Evolutionary conservation across 1,284 basidiomycete genomes (phyloP), one percentile per base, ranked within the genome.

Genomic region (Melampsora americana): DNA sequence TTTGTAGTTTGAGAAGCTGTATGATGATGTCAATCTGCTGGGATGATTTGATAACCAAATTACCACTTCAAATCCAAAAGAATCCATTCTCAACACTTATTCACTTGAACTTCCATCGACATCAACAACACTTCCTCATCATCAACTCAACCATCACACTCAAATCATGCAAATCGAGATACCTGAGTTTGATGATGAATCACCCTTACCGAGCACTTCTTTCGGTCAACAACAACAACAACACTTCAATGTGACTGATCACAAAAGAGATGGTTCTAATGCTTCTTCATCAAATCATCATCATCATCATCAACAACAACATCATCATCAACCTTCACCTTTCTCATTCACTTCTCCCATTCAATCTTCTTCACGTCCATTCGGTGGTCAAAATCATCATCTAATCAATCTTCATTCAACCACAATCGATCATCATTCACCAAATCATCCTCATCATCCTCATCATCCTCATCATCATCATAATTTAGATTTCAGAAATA

Each of bases 81-180:
- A n/a, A n/a, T n/a, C n/a, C n/a, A n/a, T n/a, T n/a, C n/a, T n/a
- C n/a, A n/a, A n/a, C n/a, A n/a, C n/a, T n/a, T n/a, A n/a, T n/a
- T n/a, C n/a, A n/a, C n/a, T n/a, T n/a, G n/a, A n/a, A n/a, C n/a
- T n/a, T n/a, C n/a, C n/a, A n/a, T n/a, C n/a, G n/a, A n/a, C n/a
- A n/a, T n/a, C n/a, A n/a, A n/a, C n/a, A n/a, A n/a, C n/a, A n/a
- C n/a, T n/a, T n/a, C n/a, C n/a, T n/a, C n/a, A n/a, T n/a, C n/a
- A n/a, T n/a, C n/a, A n/a, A n/a, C n/a, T n/a, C n/a, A n/a, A n/a
- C n/a, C n/a, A n/a, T n/a, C n/a, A n/a, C n/a, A 42, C 20, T 14
- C 16, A 23, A 56, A 62, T 18, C 35, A 76, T 76, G 73, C 73
- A 76, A 60, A 76, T 76, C 66, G 73, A 76, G 44, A 76, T 76